A percentile compares a stretch with the other conserved stretches of the same genome.
Conservation (phyloP, 2,329 filamentous ascomycete genomes). For the Juglanconis oblonga region DNA sequence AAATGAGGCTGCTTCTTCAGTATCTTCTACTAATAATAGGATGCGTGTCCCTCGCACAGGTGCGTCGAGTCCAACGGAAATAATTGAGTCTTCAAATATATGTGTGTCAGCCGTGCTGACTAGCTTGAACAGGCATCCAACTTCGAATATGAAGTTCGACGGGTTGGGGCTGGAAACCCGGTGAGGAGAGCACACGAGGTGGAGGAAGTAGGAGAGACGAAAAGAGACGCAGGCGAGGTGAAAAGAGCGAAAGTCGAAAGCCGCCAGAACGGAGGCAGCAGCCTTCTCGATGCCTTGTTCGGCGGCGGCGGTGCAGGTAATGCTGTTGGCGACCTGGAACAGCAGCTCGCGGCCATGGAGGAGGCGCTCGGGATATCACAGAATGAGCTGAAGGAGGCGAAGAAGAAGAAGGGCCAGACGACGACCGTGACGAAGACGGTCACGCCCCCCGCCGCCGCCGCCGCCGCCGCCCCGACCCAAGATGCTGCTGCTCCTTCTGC, state of each 20-base stretch:
- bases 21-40: constrained; percentile 15
- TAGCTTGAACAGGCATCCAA: constrained; percentile 1
- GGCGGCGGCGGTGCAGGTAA: not conserved
- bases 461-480: not conserved
- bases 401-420: not conserved
- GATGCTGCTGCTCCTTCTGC: not conserved
- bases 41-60: constrained; percentile 8
- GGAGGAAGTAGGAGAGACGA: not conserved
- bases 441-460: not conserved
- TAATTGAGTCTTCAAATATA: not conserved
- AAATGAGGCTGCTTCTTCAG: constrained; percentile 9
- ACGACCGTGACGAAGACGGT: constrained; percentile 8
- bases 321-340: not conserved
- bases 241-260: not conserved
- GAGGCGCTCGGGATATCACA: not conserved
- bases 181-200: constrained; percentile 1
- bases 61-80: not conserved
- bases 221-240: not conserved
- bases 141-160: constrained; percentile 9
- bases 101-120: not conserved
- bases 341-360: not conserved
- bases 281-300: not conserved
- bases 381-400: not conserved
- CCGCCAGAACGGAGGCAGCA: not conserved
- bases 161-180: not conserved